phyloP scores from a whole-genome alignment of 345 rosid species.

The Eucalyptus pumila region DNA sequence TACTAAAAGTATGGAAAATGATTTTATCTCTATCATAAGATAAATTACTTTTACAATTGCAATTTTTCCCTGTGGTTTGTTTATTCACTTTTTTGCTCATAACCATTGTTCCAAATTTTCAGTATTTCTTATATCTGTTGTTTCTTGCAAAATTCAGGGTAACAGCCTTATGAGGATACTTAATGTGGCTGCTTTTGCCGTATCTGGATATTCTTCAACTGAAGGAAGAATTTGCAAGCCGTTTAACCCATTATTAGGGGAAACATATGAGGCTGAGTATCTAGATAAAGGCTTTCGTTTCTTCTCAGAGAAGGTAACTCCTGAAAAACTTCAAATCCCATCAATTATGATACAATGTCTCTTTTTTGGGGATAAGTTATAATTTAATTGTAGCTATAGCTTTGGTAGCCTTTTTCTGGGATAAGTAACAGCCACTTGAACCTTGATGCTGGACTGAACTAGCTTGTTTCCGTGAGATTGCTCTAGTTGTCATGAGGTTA shows the following conservation, averaged over 20 bases:
- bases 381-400: neutral
- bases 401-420: neutral
- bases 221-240: slow-evolving; percentile 99
- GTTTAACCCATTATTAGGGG: slow-evolving; percentile 94
- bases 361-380: neutral
- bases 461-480: neutral
- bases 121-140: neutral
- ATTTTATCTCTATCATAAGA: neutral
- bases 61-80: neutral
- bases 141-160: slow-evolving; percentile 38
- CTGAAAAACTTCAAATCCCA: neutral
- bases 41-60: neutral
- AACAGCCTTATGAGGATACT: slow-evolving; percentile 87
- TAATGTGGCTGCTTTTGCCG: slow-evolving; percentile 98
- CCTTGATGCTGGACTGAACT: neutral
- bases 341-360: neutral
- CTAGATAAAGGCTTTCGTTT: slow-evolving; percentile 91
- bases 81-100: neutral
- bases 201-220: slow-evolving; percentile 96
- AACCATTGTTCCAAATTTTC: neutral
- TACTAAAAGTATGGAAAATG: neutral
- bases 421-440: neutral
- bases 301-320: slow-evolving; percentile 87
- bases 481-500: neutral
- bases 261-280: slow-evolving; percentile 91